Evolutionary conservation across 1,139 yeast genomes (phyloP), one percentile per base, ranked within the genome.

Genomic region (Suhomyces taliae): DNA sequence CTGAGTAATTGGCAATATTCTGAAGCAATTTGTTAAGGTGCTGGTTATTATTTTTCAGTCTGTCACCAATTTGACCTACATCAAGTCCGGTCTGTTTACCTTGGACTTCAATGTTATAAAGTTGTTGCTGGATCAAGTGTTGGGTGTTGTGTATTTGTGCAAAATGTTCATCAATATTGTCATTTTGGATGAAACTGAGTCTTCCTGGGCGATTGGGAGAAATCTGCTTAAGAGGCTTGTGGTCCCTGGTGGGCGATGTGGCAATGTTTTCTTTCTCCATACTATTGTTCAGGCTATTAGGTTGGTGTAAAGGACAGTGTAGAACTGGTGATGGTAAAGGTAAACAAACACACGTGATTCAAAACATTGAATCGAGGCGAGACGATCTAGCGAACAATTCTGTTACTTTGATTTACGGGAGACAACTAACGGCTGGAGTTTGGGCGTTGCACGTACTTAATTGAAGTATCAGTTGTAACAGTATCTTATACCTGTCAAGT

Each of bases 21-120:
- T 48, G 62, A 15, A 74, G 62, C 36, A 74, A 57, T 50, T 64
- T 66, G 49, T 65, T 70, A 57, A 74, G 66, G 51, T 69, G 59
- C 47, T 64, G 69, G 56, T 74, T 73, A 53, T 74, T 74, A 52
- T 69, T 72, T 53, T 69, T 73, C 69, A 70, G 74, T 38, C 78
- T 54, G 40, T 71, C 76, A 19, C 63, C 65, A 42, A 74, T 60
- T 50, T 73, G 74, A 2, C 62, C 68, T 46, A 74, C 57, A 52
- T 74, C 79, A 6, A 66, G 54, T 38, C 62, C 50, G 11, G 64
- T 69, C 49, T 74, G 78, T 39, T 64, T 67, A 1, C 75, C 64
- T 41, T 62, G 68, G 4, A 58, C 53, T 52, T 72, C 77, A 14
- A 74, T 55, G 37, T 60, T 57, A 44, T 60, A 55, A 40, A 74